Evolutionary conservation across 176 grass and related monocot genomes (phyloP).

Genomic region (Eleusine indica): DNA sequence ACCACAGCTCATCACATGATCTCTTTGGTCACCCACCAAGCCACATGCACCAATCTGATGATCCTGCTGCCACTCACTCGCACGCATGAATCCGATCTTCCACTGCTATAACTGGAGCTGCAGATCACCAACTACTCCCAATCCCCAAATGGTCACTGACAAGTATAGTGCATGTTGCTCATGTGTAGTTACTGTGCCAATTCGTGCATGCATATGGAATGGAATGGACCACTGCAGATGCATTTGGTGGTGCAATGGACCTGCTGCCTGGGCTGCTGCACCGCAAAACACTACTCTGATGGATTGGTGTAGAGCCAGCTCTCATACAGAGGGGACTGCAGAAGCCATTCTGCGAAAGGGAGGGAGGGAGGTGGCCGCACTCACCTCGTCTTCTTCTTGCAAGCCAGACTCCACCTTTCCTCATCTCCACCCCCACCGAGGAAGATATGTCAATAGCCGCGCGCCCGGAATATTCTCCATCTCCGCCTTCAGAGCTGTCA

Average conservation of each 20-base stretch:
- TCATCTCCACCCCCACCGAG: conserved; percentile 24
- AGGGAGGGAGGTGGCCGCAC: conserved; percentile 46
- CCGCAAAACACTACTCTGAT: neutral
- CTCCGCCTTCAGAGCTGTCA: neutral
- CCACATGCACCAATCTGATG: conserved; percentile 49
- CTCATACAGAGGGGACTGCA: conserved; percentile 37
- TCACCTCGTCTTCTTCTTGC: conserved; percentile 33
- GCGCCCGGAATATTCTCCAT: conserved; percentile 37
- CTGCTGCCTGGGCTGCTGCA: conserved; percentile 5
- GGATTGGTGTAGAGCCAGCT: conserved; percentile 39
- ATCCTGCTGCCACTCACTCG: conserved; percentile 14
- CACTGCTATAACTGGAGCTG: conserved; percentile 37
- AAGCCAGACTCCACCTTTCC: conserved; percentile 36
- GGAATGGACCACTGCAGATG: conserved; percentile 45
- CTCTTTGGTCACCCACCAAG: conserved; percentile 47
- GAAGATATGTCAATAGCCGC: conserved; percentile 28
- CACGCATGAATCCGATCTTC: conserved; percentile 47
- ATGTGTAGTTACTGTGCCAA: conserved; percentile 19
- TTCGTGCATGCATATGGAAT: conserved; percentile 28
- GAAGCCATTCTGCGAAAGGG: conserved; percentile 48
- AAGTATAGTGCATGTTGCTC: conserved; percentile 30
- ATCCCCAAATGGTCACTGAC: conserved; percentile 24
- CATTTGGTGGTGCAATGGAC: conserved; percentile 48
- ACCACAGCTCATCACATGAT: conserved; percentile 42
- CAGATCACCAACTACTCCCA: conserved; percentile 43